Percentiles rank a stretch among this genome's conserved stretches.
These are phyloP conservation scores for Debaryomyces nepalensis DNA, from an alignment of 1,139 yeast genomes.

Conservation along the genomic window DNA sequence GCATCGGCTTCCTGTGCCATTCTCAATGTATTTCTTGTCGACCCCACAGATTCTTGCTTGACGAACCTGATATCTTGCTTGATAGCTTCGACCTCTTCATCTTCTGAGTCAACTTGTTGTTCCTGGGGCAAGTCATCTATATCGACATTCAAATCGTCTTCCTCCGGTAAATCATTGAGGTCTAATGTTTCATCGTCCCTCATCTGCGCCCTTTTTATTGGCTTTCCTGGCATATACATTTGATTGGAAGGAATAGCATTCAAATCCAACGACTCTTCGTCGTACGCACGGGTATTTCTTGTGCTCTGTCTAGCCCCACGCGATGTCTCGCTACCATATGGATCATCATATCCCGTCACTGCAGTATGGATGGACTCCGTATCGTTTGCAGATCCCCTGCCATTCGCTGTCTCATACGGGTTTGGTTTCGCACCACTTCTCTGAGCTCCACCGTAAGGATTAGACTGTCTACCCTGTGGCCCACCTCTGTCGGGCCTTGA, in stretches of 20 bases:
- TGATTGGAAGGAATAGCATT: conserved; percentile 47
- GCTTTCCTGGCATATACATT: conserved; percentile 32
- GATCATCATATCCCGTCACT: conserved; percentile 13
- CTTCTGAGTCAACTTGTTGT: conserved; percentile 59
- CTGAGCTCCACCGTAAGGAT: conserved; percentile 16
- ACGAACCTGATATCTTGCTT: conserved; percentile 84
- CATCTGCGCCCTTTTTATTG: conserved; percentile 28
- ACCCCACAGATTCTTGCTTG: conserved; percentile 84
- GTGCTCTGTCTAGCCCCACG: conserved; percentile 11
- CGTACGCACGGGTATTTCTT: conserved; percentile 18
- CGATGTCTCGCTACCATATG: conserved; percentile 16
- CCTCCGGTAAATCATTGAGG: conserved; percentile 42
- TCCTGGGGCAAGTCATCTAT: conserved; percentile 47
- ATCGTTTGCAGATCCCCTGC: background rate
- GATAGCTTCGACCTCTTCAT: conserved; percentile 88
- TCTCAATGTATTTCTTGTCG: conserved; percentile 83
- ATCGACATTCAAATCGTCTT: conserved; percentile 50
- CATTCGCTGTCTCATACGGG: conserved; percentile 8
- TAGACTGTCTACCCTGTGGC: background rate
- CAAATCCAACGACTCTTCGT: conserved; percentile 43
- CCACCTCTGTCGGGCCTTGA: background rate
- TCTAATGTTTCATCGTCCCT: conserved; percentile 36
- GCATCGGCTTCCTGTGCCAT: conserved; percentile 94
- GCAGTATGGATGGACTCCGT: conserved; percentile 4
- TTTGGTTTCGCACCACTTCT: background rate